A percentile compares a stretch with the other conserved stretches of the same genome.
These are phyloP conservation scores for Colletotrichum caudatum DNA, from an alignment of 2,329 filamentous ascomycete genomes.

Conservation along the genomic window DNA sequence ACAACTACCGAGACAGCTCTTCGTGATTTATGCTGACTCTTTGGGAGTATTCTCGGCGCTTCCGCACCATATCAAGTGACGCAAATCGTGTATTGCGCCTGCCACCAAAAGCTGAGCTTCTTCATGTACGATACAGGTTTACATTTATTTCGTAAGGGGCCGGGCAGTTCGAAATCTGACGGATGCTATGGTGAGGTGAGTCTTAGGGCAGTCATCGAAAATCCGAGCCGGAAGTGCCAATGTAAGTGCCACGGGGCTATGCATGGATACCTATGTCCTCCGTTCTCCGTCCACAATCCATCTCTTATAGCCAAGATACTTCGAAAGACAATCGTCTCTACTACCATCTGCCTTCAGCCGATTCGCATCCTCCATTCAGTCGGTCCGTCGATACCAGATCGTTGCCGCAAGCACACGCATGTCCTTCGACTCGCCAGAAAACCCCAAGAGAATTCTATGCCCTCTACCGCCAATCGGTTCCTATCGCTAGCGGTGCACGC, in stretches of 20 bases:
- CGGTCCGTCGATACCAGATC: too few species aligned
- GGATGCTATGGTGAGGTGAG: too few species aligned
- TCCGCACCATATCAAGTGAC: neutral
- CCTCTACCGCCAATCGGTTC: neutral
- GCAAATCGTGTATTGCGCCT: conserved; percentile 25
- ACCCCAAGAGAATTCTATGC: neutral
- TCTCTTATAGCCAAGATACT: neutral
- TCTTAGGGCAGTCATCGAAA: neutral
- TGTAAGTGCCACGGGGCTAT: too few species aligned
- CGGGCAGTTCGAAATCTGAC: neutral
- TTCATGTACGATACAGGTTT: conserved; percentile 27
- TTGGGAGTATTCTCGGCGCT: neutral
- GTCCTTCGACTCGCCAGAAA: neutral
- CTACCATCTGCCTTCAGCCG: too few species aligned
- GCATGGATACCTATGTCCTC: neutral
- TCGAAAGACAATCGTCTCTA: neutral
- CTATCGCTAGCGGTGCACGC: conserved; percentile 6
- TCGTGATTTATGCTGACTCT: neutral
- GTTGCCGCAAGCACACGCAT: neutral
- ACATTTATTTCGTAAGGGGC: conserved; percentile 15
- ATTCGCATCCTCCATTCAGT: neutral
- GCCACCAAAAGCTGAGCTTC: conserved; percentile 12
- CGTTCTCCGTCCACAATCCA: neutral
- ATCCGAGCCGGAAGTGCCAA: too few species aligned
- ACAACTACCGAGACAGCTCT: conserved; percentile 24